Percentiles rank a stretch among this genome's conserved stretches.
phyloP scores from a whole-genome alignment of 495 filamentous ascomycete species.

The Echria macrotheca region DNA sequence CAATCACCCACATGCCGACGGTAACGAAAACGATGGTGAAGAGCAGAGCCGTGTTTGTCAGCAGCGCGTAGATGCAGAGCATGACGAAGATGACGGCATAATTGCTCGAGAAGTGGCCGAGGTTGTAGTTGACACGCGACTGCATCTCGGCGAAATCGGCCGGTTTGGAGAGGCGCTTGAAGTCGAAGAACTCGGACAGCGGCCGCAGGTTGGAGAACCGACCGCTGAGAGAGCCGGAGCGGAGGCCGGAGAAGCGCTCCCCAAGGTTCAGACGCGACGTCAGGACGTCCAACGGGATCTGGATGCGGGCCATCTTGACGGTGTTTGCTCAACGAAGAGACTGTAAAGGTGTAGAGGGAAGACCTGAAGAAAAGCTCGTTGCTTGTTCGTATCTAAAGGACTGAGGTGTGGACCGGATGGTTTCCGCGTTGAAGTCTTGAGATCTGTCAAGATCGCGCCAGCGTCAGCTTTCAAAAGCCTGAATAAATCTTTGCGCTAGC shows the following conservation, averaged over 20 bases:
- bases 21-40: constrained; percentile 87
- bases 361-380: background rate
- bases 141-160: constrained; percentile 85
- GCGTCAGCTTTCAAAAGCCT: constrained; percentile 16
- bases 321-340: constrained; percentile 14
- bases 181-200: constrained; percentile 86
- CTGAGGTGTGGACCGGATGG: background rate
- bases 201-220: constrained; percentile 92
- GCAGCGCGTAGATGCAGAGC: constrained; percentile 89
- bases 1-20: constrained; percentile 82
- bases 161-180: constrained; percentile 93
- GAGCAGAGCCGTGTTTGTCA: constrained; percentile 75
- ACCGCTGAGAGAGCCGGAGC: constrained; percentile 65
- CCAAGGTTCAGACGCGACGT: constrained; percentile 84
- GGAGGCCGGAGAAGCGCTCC: constrained; percentile 66
- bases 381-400: background rate
- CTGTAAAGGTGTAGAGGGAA: background rate
- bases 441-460: constrained; percentile 30
- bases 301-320: constrained; percentile 71
- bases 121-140: constrained; percentile 94
- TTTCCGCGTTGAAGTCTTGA: constrained; percentile 1
- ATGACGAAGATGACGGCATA: constrained; percentile 91
- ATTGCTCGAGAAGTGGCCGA: constrained; percentile 96
- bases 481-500: background rate
- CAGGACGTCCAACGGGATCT: constrained; percentile 84